Evolutionary conservation across 2,329 filamentous ascomycete species (phyloP).

Genomic region (Verticillium isaacii): DNA sequence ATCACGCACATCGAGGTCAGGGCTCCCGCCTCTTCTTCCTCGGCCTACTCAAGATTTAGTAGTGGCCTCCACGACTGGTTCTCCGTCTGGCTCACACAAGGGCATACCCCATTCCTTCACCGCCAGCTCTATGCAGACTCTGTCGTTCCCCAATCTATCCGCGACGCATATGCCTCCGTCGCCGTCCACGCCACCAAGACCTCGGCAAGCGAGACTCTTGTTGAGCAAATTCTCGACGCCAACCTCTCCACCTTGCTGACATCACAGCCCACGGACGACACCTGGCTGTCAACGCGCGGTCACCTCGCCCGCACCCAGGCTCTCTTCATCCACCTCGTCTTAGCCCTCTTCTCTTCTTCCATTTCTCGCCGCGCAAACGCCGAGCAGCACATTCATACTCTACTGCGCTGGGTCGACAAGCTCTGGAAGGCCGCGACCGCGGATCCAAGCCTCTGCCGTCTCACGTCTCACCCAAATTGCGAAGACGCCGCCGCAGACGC

Average conservation of each 20-base stretch:
- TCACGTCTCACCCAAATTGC: neutral
- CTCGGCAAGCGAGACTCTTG: neutral
- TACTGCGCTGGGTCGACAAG: slow-evolving; percentile 12
- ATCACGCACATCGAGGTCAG: neutral
- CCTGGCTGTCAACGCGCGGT: slow-evolving; percentile 3
- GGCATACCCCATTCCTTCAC: slow-evolving; percentile 18
- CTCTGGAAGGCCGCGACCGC: slow-evolving; percentile 9
- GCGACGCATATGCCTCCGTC: slow-evolving; percentile 11
- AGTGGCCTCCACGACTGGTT: neutral
- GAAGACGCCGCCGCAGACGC: slow-evolving; percentile 4
- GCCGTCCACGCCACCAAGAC: neutral
- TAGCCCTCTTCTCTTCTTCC: slow-evolving; percentile 18
- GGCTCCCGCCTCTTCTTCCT: neutral
- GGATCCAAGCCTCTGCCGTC: neutral
- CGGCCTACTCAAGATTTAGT: neutral
- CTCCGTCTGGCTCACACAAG: neutral
- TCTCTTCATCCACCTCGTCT: slow-evolving; percentile 15
- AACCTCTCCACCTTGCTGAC: neutral
- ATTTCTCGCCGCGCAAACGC: slow-evolving; percentile 15
- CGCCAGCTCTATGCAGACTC: slow-evolving; percentile 12
- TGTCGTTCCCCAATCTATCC: slow-evolving; percentile 2
- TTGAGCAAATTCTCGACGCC: neutral
- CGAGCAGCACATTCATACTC: slow-evolving; percentile 11
- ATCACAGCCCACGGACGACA: neutral
- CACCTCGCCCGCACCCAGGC: slow-evolving; percentile 18